Conservation (phyloP, 2,329 filamentous ascomycete species). For the Coniochaeta sp. region DNA sequence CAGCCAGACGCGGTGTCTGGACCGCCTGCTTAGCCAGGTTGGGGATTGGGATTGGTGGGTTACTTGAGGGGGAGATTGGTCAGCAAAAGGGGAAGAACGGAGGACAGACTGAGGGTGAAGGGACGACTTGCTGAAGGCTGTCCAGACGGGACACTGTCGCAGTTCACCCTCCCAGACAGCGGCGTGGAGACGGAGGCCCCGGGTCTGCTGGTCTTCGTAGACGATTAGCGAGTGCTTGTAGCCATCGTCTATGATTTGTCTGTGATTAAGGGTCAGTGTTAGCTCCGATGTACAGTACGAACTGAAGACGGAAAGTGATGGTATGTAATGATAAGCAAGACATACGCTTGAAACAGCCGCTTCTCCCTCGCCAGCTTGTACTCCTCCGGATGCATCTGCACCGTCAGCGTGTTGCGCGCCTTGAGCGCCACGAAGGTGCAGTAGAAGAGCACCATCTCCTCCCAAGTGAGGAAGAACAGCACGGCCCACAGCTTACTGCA, state of each 20-base stretch:
- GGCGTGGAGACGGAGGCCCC: slow-evolving; percentile 47
- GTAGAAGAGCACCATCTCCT: slow-evolving; percentile 56
- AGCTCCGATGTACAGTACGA: neutral
- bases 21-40: slow-evolving; percentile 43
- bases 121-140: slow-evolving; percentile 46
- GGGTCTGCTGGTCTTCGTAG: slow-evolving; percentile 41
- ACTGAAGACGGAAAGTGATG: neutral
- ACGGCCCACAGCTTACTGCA: slow-evolving; percentile 45
- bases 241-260: slow-evolving; percentile 49
- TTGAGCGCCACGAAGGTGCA: slow-evolving; percentile 52
- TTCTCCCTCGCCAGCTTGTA: slow-evolving; percentile 40
- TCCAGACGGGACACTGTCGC: slow-evolving; percentile 53
- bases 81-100: neutral
- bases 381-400: slow-evolving; percentile 35
- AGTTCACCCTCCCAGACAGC: slow-evolving; percentile 48
- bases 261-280: slow-evolving; percentile 18
- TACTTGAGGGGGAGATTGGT: slow-evolving; percentile 29
- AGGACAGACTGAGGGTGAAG: neutral
- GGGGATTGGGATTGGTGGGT: slow-evolving; percentile 41
- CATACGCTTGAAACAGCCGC: slow-evolving; percentile 50
- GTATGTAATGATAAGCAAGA: neutral
- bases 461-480: slow-evolving; percentile 53
- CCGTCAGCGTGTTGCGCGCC: slow-evolving; percentile 36
- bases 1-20: slow-evolving; percentile 40
- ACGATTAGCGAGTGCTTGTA: slow-evolving; percentile 47